Evolutionary conservation across 805 yeast species (phyloP).

Genomic region (Ogataea ramenticola): DNA sequence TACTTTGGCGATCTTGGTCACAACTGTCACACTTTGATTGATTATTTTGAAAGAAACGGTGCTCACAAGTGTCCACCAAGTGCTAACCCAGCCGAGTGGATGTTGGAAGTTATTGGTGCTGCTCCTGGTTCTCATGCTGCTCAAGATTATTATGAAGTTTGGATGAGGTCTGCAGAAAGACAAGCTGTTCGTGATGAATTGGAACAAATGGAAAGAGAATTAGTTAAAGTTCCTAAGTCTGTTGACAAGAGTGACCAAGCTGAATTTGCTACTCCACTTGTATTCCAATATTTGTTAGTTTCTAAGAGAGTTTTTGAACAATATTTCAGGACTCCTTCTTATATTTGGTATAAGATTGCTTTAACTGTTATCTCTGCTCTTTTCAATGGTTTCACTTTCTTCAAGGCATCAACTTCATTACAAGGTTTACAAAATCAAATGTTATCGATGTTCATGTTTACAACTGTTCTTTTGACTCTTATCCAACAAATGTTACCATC

Average conservation of each 20-base stretch:
- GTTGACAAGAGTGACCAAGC: constrained; percentile 23
- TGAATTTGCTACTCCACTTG: constrained; percentile 36
- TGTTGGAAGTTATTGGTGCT: constrained; percentile 76
- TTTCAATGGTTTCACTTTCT: constrained; percentile 61
- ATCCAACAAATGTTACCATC: constrained; percentile 55
- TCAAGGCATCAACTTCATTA: constrained; percentile 47
- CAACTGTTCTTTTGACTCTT: constrained; percentile 44
- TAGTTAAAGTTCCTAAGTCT: constrained; percentile 30
- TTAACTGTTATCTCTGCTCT: constrained; percentile 48
- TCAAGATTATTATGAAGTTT: constrained; percentile 62
- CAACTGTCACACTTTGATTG: constrained; percentile 42
- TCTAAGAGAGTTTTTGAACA: constrained; percentile 45
- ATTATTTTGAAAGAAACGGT: constrained; percentile 58
- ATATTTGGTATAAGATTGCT: constrained; percentile 45
- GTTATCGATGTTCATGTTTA: constrained; percentile 64
- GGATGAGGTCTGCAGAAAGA: constrained; percentile 62
- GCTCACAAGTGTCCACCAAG: constrained; percentile 55
- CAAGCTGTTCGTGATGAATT: constrained; percentile 52
- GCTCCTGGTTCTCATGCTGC: constrained; percentile 67
- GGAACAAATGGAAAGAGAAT: constrained; percentile 47
- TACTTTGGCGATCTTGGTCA: constrained; percentile 66
- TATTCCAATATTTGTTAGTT: constrained; percentile 33
- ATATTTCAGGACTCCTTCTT: constrained; percentile 55
- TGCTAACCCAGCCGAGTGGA: constrained; percentile 85
- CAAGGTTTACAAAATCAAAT: constrained; percentile 75